Evolutionary conservation across 768 basidiomycete genomes (phyloP).

Genomic region (Russula sp.): DNA sequence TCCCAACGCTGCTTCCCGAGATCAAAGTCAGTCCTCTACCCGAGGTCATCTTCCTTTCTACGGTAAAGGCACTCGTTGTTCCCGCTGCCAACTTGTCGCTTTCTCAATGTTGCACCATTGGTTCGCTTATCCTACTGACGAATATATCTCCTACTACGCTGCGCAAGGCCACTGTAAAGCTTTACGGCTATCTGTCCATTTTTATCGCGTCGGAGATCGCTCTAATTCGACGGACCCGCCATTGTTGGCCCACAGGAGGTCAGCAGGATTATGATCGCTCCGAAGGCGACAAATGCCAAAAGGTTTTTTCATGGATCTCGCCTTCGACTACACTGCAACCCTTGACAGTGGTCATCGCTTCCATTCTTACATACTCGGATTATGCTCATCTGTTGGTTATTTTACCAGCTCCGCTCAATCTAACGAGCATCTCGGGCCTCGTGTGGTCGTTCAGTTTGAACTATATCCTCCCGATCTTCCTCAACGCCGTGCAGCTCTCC

Average conservation of each 20-base stretch:
- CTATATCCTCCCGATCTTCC: background rate
- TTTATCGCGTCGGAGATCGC: slow-evolving; percentile 15
- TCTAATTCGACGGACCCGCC: no score
- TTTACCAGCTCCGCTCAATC: background rate
- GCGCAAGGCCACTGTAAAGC: slow-evolving; percentile 14
- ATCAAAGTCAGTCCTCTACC: slow-evolving; percentile 12
- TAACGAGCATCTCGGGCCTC: background rate
- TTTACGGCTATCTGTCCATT: slow-evolving; percentile 13
- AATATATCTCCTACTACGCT: slow-evolving; percentile 13
- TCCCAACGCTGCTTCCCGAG: slow-evolving; percentile 14
- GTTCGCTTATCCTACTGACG: slow-evolving; percentile 13
- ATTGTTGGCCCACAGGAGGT: no score
- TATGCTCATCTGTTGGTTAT: background rate
- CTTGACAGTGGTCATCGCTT: slow-evolving; percentile 15
- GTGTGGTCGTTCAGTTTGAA: slow-evolving; percentile 4
- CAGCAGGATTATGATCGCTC: no score
- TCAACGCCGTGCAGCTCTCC: background rate
- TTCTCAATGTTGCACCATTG: slow-evolving; percentile 6
- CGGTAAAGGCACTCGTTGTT: slow-evolving; percentile 6
- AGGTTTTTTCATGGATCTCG: slow-evolving; percentile 21
- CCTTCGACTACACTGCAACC: slow-evolving; percentile 18
- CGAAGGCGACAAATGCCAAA: no score
- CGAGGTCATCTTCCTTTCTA: slow-evolving; percentile 21
- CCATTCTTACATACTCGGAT: background rate
- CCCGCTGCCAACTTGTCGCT: slow-evolving; percentile 5